phyloP scores from a whole-genome alignment of 176 grass and related monocot species.

The Ampelocalamus luodianensis region DNA sequence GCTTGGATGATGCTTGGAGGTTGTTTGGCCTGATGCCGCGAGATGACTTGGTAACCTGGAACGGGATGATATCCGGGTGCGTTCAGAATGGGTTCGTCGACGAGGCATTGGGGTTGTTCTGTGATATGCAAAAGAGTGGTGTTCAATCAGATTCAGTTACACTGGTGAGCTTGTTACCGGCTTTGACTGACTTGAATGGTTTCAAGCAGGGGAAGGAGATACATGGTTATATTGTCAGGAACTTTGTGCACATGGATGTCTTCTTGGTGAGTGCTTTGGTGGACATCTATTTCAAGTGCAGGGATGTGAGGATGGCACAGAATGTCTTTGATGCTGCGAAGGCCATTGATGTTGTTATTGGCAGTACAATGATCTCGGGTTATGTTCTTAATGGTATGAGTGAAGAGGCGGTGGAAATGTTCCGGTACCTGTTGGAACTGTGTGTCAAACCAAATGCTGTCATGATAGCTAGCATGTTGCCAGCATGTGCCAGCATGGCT shows the following conservation, averaged over 20 bases:
- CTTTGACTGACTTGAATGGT: conserved; percentile 63
- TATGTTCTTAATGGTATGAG: conserved; percentile 83
- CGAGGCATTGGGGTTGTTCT: conserved; percentile 65
- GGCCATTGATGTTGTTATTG: conserved; percentile 73
- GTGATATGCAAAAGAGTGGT: conserved; percentile 59
- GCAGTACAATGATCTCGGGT: conserved; percentile 80
- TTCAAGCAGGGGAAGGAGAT: conserved; percentile 69
- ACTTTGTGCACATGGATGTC: conserved; percentile 61
- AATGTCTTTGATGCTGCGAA: conserved; percentile 66
- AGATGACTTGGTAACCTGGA: conserved; percentile 74
- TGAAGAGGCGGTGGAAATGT: conserved; percentile 61
- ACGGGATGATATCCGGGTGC: conserved; percentile 80
- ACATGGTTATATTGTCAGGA: conserved; percentile 76
- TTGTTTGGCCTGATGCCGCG: conserved; percentile 67
- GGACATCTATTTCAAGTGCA: conserved; percentile 87
- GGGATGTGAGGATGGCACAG: conserved; percentile 66
- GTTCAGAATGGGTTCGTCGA: conserved; percentile 72
- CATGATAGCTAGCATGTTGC: conserved; percentile 65
- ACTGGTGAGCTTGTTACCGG: conserved; percentile 75
- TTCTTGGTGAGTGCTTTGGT: conserved; percentile 89
- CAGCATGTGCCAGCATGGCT: conserved; percentile 65
- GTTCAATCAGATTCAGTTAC: conserved; percentile 71
- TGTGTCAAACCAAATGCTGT: conserved; percentile 76
- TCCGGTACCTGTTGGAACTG: conserved; percentile 56
- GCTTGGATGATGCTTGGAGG: conserved; percentile 60